Evolutionary conservation across 768 basidiomycete genomes (phyloP).

Genomic region (Boletus reticulatus): DNA sequence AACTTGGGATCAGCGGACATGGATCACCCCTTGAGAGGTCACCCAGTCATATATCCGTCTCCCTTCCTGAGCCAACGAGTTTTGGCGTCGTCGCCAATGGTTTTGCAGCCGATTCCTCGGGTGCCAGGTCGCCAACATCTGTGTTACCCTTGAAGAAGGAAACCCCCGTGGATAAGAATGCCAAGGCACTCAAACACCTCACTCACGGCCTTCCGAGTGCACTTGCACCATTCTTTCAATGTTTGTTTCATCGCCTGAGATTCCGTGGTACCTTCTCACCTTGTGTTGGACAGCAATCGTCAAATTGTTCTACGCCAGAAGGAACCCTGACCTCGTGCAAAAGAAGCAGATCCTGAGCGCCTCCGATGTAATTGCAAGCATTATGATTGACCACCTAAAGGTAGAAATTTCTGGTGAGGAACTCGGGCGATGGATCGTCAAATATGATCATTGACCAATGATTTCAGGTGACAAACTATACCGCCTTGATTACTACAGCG

Average conservation of each 20-base stretch:
- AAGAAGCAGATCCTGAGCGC: conserved; percentile 74
- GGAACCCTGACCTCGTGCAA: conserved; percentile 72
- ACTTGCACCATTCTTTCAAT: conserved; percentile 83
- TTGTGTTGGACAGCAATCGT: conserved; percentile 58
- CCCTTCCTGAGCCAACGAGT: conserved; percentile 39
- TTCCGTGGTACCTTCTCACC: conserved; percentile 9
- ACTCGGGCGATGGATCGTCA: conserved; percentile 8
- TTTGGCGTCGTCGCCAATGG: conserved; percentile 33
- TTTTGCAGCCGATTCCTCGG: conserved; percentile 24
- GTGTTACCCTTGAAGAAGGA: conserved; percentile 37
- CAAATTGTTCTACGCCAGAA: conserved; percentile 80
- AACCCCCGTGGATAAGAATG: conserved; percentile 59
- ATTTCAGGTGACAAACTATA: conserved; percentile 40
- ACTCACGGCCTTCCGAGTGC: conserved; percentile 74
- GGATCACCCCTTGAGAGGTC: conserved; percentile 49
- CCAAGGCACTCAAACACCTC: conserved; percentile 74
- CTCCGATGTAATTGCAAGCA: conserved; percentile 63
- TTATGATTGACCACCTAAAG: conserved; percentile 71
- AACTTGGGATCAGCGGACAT: conserved; percentile 41
- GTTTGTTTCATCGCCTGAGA: conserved; percentile 39
- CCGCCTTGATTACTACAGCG: conserved; percentile 49
- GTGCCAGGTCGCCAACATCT: conserved; percentile 20
- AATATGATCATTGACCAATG: conserved; percentile 5
- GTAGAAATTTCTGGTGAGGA: conserved; percentile 51
- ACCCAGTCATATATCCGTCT: conserved; percentile 41